Evolutionary conservation across 164 flowering plant species (phyloP).

Genomic region (Tetracentron sinense): DNA sequence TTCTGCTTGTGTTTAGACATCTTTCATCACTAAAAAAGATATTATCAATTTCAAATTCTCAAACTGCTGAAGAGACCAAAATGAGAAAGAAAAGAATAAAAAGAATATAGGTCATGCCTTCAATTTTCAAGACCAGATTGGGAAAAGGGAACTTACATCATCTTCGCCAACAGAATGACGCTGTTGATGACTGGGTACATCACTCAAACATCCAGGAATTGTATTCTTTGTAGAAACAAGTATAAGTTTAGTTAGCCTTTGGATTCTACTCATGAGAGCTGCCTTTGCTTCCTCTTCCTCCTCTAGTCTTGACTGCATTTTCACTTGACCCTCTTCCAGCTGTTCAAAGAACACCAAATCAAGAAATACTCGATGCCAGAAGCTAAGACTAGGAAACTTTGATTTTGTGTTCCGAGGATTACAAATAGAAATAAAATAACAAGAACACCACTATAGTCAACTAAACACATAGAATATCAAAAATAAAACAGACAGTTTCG

Average conservation of each 20-base stretch:
- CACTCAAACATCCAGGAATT: constrained; percentile 64
- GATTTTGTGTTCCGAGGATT: neutral
- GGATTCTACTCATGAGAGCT: constrained; percentile 98
- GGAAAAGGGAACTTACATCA: constrained; percentile 48
- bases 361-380: neutral
- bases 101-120: neutral
- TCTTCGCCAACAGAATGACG: constrained; percentile 65
- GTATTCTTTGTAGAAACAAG: constrained; percentile 92
- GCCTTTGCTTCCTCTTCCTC: constrained; percentile 99
- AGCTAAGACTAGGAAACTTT: neutral
- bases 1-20: neutral
- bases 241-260: constrained; percentile 90
- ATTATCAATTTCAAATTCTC: neutral
- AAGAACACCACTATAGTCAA: too few relatives aligned
- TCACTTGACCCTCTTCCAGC: constrained; percentile 98
- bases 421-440: neutral
- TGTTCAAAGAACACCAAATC: constrained; percentile 21
- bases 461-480: neutral
- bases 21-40: too few relatives aligned
- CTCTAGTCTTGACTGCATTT: constrained; percentile 96
- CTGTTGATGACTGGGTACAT: constrained; percentile 57
- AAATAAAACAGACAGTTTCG: neutral
- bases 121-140: neutral
- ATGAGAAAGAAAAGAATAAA: neutral
- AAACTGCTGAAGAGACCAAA: neutral